Evolutionary conservation across 2,329 filamentous ascomycete genomes (phyloP), one percentile per base, ranked within the genome.

Genomic region (Madurella mycetomatis): DNA sequence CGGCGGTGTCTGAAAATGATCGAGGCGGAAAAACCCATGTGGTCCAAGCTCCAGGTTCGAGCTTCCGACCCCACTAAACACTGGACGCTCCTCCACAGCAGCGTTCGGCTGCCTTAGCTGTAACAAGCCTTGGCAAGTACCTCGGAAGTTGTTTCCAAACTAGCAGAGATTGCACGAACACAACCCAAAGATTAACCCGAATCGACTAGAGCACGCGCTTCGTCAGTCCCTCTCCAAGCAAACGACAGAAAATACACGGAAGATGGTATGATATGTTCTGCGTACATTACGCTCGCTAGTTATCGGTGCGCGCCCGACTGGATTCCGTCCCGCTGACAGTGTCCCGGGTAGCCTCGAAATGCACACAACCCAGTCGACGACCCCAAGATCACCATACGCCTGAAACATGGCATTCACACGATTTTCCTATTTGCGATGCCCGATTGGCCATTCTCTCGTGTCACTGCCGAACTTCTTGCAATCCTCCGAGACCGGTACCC

Each of bases 341-440:
- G 7, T 9, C 19, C 17, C 15, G 31, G 7, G 18, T 50, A 59
- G 56, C 57, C 59, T 15, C 59, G 54, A 54, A 51, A 45, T 39
- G 18, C 50, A 15, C 19, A 44, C 51, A 48, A 53, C 31, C 17
- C 45, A 13, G 45, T 47, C 32, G 61, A 62, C 56, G 76, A 82
- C 43, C 72, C 76, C n/a, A 74, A 79, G 61, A 76, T 82, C 63
- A 88, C 86, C 9, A 73, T 92, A 52, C 80, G 85, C 56, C 84
- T 92, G 72, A 90, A 90, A 69, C 80, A 87, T 67, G 84, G 86
- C 65, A 82, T 83, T 54, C 81, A 84, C 63, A 91, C 86, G 4
- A 76, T 90, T 60, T 82, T 88, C 63, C 75, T 91, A 54, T 84
- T 87, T 58, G 77, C 86, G 44, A 78, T 83, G 40, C 73, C 83